Evolutionary conservation across 2,329 filamentous ascomycete genomes (phyloP).

Genomic region (Fusarium coffeatum): DNA sequence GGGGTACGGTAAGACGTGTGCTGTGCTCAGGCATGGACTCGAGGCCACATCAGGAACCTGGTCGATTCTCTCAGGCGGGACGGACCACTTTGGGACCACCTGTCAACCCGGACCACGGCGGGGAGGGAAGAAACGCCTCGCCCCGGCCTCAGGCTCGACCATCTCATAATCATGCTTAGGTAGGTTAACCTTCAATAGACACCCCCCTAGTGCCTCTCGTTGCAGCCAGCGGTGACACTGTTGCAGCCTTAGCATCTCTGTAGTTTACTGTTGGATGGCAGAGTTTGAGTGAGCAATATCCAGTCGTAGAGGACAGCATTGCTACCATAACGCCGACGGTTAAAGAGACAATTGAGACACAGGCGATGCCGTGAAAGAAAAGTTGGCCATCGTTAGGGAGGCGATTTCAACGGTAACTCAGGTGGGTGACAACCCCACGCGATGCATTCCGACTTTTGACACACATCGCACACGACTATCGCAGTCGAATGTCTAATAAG

Average conservation of each 20-base stretch:
- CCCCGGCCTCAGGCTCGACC: slow-evolving; percentile 36
- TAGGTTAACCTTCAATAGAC: slow-evolving; percentile 33
- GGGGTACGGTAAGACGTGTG: slow-evolving; percentile 32
- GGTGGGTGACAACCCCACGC: slow-evolving; percentile 26
- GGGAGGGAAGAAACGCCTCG: slow-evolving; percentile 44
- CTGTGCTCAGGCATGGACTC: slow-evolving; percentile 29
- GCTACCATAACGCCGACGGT: slow-evolving; percentile 23
- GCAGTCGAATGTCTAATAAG: slow-evolving; percentile 8
- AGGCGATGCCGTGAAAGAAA: slow-evolving; percentile 28
- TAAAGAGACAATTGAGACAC: slow-evolving; percentile 36
- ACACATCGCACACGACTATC: slow-evolving; percentile 15
- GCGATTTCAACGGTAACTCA: slow-evolving; percentile 11
- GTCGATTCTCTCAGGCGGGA: slow-evolving; percentile 28
- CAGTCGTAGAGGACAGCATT: slow-evolving; percentile 27
- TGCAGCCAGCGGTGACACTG: slow-evolving; percentile 32
- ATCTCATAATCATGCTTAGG: slow-evolving; percentile 4
- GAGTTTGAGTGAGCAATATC: slow-evolving; percentile 12
- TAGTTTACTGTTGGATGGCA: slow-evolving; percentile 33
- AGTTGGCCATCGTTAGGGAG: slow-evolving; percentile 25
- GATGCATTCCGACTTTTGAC: slow-evolving; percentile 33
- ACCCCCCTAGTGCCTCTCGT: slow-evolving; percentile 38
- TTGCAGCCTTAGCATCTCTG: slow-evolving; percentile 32
- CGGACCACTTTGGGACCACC: slow-evolving; percentile 43
- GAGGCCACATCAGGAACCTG: slow-evolving; percentile 42
- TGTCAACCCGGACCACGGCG: slow-evolving; percentile 47